Conservation (phyloP, 2,329 filamentous ascomycete genomes). For the Monosporascus sp. region DNA sequence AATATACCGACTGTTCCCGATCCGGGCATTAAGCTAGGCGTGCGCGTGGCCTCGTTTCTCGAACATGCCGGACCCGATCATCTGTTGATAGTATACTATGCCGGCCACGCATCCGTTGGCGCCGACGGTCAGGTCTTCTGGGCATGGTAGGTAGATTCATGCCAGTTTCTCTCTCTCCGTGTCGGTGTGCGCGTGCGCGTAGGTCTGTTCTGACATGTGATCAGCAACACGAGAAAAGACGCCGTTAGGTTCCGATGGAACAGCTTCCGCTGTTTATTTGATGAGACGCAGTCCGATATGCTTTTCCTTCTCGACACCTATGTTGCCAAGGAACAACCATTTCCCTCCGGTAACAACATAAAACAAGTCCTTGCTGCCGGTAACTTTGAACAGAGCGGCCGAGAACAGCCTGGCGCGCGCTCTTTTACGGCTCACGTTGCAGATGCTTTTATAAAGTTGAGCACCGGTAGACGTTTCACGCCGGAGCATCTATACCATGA, state of each 20-base stretch:
- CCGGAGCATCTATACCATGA: slow-evolving; percentile 54
- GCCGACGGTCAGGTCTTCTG: slow-evolving; percentile 58
- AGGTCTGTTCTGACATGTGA: slow-evolving; percentile 30
- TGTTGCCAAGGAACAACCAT: slow-evolving; percentile 44
- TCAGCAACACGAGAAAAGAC: slow-evolving; percentile 51
- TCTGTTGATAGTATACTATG: slow-evolving; percentile 60
- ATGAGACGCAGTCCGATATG: slow-evolving; percentile 59
- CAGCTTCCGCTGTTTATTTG: slow-evolving; percentile 55
- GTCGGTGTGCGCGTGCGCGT: neutral
- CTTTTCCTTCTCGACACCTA: slow-evolving; percentile 59
- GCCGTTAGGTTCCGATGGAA: slow-evolving; percentile 60
- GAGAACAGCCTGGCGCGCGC: slow-evolving; percentile 36
- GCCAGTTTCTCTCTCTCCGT: slow-evolving; percentile 3
- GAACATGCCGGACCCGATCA: slow-evolving; percentile 53
- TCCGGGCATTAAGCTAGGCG: slow-evolving; percentile 55
- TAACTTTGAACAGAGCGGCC: slow-evolving; percentile 42
- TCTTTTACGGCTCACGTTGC: slow-evolving; percentile 55
- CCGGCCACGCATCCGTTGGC: slow-evolving; percentile 54
- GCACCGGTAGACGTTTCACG: slow-evolving; percentile 48
- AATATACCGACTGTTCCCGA: slow-evolving; percentile 54
- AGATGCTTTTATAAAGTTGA: slow-evolving; percentile 50
- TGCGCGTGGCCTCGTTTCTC: slow-evolving; percentile 54
- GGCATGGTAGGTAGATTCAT: slow-evolving; percentile 51
- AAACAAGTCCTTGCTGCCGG: slow-evolving; percentile 61
- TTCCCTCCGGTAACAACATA: slow-evolving; percentile 46